Percentiles rank a stretch among this genome's conserved stretches.
phyloP scores from a whole-genome alignment of 2,329 filamentous ascomycete species.

The Chaetoscypha palmicola region DNA sequence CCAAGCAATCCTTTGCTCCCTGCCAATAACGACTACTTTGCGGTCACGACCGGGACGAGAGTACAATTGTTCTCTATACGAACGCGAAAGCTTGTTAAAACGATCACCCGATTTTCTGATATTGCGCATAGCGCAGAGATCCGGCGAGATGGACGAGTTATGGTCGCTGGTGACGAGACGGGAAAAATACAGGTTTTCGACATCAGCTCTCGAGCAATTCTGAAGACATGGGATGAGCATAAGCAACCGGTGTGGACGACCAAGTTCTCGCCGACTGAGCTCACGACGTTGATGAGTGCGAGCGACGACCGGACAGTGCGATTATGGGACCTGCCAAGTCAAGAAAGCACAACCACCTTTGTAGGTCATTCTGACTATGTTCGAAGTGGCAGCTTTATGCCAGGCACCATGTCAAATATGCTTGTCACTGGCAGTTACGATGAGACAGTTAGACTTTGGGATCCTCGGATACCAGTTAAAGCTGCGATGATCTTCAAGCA shows the following conservation, averaged over 20 bases:
- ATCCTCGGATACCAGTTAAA: constrained; percentile 64
- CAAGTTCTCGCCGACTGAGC: constrained; percentile 81
- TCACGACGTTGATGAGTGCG: constrained; percentile 80
- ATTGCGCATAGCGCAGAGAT: constrained; percentile 86
- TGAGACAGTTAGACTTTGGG: constrained; percentile 88
- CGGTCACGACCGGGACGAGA: constrained; percentile 87
- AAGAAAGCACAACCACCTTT: constrained; percentile 69
- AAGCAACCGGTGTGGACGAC: constrained; percentile 91
- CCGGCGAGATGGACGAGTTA: constrained; percentile 76
- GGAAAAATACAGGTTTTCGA: constrained; percentile 96
- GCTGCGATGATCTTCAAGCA: constrained; percentile 93
- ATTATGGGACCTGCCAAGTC: constrained; percentile 85
- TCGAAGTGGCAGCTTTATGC: constrained; percentile 79
- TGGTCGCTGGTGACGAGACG: constrained; percentile 86
- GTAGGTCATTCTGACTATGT: constrained; percentile 90
- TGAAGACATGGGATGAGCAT: constrained; percentile 93
- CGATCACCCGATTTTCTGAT: constrained; percentile 88
- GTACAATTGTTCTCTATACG: constrained; percentile 91
- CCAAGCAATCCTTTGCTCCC: constrained; percentile 34
- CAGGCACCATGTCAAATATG: constrained; percentile 59
- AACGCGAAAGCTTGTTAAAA: constrained; percentile 87
- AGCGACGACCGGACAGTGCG: constrained; percentile 90
- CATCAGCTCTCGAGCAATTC: constrained; percentile 76
- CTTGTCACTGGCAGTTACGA: constrained; percentile 91
- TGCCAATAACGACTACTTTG: constrained; percentile 66